These are phyloP conservation scores for Morella rubra DNA, from an alignment of 306 rosid genomes.

Conservation along the genomic window DNA sequence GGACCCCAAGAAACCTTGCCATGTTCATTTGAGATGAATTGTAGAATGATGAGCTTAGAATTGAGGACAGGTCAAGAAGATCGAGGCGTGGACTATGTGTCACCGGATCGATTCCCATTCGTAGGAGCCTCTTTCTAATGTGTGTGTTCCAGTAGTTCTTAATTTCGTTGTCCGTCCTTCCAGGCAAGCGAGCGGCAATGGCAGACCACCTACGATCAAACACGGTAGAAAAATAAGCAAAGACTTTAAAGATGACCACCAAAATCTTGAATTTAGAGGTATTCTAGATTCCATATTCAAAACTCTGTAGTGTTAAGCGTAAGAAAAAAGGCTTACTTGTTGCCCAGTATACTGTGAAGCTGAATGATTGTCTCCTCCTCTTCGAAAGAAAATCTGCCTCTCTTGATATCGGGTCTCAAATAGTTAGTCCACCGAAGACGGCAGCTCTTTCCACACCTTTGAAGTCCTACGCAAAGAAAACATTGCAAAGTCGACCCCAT, in stretches of 20 bases:
- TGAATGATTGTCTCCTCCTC: conserved; percentile 96
- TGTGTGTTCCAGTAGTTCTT: conserved; percentile 97
- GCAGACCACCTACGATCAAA: conserved; percentile 75
- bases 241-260: background rate
- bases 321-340: conserved; percentile 50
- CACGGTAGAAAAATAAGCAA: background rate
- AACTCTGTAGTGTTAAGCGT: no score
- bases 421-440: conserved; percentile 97
- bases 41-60: conserved; percentile 55
- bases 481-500: background rate
- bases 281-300: background rate
- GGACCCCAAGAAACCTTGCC: conserved; percentile 45
- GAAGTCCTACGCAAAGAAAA: conserved; percentile 51
- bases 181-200: conserved; percentile 84
- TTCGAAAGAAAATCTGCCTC: conserved; percentile 85
- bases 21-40: conserved; percentile 57
- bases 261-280: background rate
- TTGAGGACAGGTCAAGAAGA: conserved; percentile 67
- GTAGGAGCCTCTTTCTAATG: conserved; percentile 80
- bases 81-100: conserved; percentile 85
- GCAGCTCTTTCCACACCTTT: conserved; percentile 97
- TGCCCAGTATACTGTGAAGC: conserved; percentile 81
- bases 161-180: conserved; percentile 94
- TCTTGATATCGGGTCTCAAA: conserved; percentile 87
- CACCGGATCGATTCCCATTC: conserved; percentile 96